phyloP scores from a whole-genome alignment of 805 yeast species.

The Candida ponderosae region DNA sequence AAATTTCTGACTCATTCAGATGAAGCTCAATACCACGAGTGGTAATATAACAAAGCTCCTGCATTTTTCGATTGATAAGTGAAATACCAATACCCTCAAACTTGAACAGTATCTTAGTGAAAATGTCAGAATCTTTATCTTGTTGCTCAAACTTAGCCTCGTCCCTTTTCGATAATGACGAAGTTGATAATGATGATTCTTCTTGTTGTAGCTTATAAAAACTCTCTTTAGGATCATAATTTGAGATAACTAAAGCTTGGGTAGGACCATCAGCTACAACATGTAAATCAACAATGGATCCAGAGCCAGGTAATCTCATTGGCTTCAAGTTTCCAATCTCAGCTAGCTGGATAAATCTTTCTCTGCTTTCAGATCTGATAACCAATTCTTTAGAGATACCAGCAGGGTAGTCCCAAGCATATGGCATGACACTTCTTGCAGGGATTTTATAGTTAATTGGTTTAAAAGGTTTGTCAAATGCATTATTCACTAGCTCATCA shows the following conservation, averaged over 20 bases:
- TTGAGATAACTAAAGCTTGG: constrained; percentile 77
- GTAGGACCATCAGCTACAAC: constrained; percentile 96
- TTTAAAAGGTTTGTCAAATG: constrained; percentile 47
- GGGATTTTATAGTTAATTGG: constrained; percentile 82
- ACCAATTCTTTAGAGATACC: constrained; percentile 78
- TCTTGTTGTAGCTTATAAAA: constrained; percentile 46
- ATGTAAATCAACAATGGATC: constrained; percentile 69
- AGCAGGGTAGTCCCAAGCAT: constrained; percentile 96
- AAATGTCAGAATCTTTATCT: constrained; percentile 27
- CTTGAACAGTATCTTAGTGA: constrained; percentile 40
- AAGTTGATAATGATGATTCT: constrained; percentile 25
- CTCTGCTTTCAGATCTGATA: constrained; percentile 62
- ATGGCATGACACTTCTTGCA: constrained; percentile 91
- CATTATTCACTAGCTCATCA: constrained; percentile 45
- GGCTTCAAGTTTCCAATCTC: constrained; percentile 92
- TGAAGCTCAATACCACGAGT: constrained; percentile 73
- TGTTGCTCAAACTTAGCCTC: constrained; percentile 41
- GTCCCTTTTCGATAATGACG: constrained; percentile 24
- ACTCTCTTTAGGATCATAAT: constrained; percentile 73
- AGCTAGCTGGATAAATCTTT: constrained; percentile 75
- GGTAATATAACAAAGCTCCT: constrained; percentile 81
- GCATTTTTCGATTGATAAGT: constrained; percentile 56
- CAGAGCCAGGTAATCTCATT: constrained; percentile 56
- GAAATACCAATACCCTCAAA: constrained; percentile 89
- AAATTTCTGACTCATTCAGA: constrained; percentile 76